Conservation (phyloP, 108 stramenopile species). For the Cyclostephanos invisitatus region DNA sequence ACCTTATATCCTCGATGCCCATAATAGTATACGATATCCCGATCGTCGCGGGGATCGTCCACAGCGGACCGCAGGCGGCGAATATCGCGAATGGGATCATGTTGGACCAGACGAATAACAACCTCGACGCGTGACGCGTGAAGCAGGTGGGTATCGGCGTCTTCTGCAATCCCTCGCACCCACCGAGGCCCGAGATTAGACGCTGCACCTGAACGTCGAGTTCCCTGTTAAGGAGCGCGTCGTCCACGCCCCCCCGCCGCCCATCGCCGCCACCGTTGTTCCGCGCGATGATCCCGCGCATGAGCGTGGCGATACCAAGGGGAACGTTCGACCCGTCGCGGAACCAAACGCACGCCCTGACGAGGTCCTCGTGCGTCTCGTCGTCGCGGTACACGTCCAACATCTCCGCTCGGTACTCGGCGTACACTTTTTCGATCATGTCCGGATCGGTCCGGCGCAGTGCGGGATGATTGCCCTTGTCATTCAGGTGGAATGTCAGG, state of each 20-base stretch:
- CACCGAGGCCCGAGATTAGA: conserved; percentile 38
- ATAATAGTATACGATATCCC: conserved; percentile 47
- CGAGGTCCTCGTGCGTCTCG: conserved; percentile 40
- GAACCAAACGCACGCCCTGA: conserved; percentile 34
- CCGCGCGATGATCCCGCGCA: conserved; percentile 48
- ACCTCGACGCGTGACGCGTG: conserved; percentile 43
- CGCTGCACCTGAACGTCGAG: conserved; percentile 46
- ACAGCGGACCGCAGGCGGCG: conserved; percentile 42
- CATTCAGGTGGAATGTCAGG: conserved; percentile 51
- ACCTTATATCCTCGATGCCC: conserved; percentile 59
- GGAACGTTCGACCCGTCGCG: conserved; percentile 42
- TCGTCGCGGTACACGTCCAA: conserved; percentile 37
- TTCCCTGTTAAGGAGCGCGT: conserved; percentile 25
- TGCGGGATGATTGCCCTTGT: conserved; percentile 36
- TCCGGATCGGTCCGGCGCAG: conserved; percentile 31
- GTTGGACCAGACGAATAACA: conserved; percentile 55
- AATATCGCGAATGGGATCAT: conserved; percentile 57
- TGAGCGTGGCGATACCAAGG: conserved; percentile 30
- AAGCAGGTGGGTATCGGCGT: conserved; percentile 53
- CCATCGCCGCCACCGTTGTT: conserved; percentile 23
- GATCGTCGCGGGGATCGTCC: conserved; percentile 46
- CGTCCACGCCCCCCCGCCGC: not conserved
- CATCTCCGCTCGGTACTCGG: conserved; percentile 51
- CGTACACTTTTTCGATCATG: conserved; percentile 42
- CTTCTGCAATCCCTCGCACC: conserved; percentile 48